Conservation (phyloP, 2,329 filamentous ascomycete genomes). For the Hypoxylon sp. region DNA sequence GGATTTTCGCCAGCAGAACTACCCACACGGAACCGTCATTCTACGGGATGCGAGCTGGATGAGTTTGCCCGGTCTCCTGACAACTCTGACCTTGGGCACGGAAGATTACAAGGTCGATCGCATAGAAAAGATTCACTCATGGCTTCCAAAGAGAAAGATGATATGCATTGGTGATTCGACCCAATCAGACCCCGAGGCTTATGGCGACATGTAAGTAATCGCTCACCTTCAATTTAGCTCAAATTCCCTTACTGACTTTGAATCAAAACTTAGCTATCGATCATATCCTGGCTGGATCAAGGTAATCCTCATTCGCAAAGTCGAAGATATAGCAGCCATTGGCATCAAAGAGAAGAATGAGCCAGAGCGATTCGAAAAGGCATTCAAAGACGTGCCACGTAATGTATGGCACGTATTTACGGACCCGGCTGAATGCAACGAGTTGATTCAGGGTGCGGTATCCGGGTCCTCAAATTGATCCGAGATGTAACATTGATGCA, state of each 20-base stretch:
- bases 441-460: constrained; percentile 49
- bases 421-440: constrained; percentile 71
- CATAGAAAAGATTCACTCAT: constrained; percentile 78
- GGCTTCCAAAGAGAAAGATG: constrained; percentile 81
- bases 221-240: neutral
- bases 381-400: constrained; percentile 78
- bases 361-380: constrained; percentile 78
- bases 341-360: constrained; percentile 79
- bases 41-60: constrained; percentile 88
- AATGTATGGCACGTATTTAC: constrained; percentile 84
- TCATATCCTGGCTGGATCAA: constrained; percentile 79
- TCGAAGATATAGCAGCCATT: constrained; percentile 73
- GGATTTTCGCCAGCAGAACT: constrained; percentile 74
- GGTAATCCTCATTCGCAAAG: constrained; percentile 86
- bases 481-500: neutral
- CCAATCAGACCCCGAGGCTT: constrained; percentile 89
- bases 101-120: constrained; percentile 86
- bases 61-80: constrained; percentile 80
- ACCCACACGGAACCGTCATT: constrained; percentile 80
- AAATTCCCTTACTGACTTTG: constrained; percentile 10
- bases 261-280: constrained; percentile 58
- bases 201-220: constrained; percentile 74
- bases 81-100: constrained; percentile 80
- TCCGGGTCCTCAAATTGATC: constrained; percentile 12
- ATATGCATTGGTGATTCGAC: constrained; percentile 91